These are phyloP conservation scores for Porphyrellus sp. DNA, from an alignment of 1,284 basidiomycete genomes.

Conservation along the genomic window DNA sequence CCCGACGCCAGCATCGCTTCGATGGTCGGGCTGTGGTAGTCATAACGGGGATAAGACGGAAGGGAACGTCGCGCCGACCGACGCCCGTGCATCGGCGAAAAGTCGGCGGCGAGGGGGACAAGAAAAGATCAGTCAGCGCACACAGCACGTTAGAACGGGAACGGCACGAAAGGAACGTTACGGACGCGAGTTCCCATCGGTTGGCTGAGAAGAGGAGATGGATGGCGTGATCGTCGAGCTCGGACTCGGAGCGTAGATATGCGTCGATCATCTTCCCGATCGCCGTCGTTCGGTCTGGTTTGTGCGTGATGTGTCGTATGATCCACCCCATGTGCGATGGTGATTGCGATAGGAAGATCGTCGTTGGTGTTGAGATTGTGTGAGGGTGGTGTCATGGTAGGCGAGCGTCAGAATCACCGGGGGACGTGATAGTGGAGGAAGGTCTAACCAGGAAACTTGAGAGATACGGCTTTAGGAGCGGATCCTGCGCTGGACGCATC, in stretches of 20 bases:
- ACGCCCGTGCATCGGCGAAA: too few species aligned
- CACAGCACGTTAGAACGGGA: background rate
- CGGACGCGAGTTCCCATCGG: slow-evolving; percentile 91
- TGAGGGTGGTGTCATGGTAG: background rate
- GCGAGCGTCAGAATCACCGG: slow-evolving; percentile 3
- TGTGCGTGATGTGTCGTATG: background rate
- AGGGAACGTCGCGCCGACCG: too few species aligned
- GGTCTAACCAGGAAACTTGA: slow-evolving; percentile 82
- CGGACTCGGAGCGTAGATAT: slow-evolving; percentile 81
- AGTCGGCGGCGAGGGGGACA: background rate
- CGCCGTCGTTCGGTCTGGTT: slow-evolving; percentile 82
- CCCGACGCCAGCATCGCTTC: slow-evolving; percentile 60
- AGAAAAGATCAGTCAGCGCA: too few species aligned
- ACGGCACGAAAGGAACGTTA: slow-evolving; percentile 19
- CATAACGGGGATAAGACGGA: background rate
- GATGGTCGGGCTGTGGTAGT: slow-evolving; percentile 59
- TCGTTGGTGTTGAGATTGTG: background rate
- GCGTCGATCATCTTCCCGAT: slow-evolving; percentile 94
- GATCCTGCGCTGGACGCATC: slow-evolving; percentile 36
- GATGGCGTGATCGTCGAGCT: slow-evolving; percentile 89
- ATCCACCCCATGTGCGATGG: background rate
- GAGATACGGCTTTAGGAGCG: slow-evolving; percentile 41
- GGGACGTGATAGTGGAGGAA: background rate
- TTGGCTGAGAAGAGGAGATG: slow-evolving; percentile 97
- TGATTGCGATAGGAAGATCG: background rate